These are phyloP conservation scores for Citrus medica DNA, from an alignment of 345 rosid genomes.

Conservation along the genomic window DNA sequence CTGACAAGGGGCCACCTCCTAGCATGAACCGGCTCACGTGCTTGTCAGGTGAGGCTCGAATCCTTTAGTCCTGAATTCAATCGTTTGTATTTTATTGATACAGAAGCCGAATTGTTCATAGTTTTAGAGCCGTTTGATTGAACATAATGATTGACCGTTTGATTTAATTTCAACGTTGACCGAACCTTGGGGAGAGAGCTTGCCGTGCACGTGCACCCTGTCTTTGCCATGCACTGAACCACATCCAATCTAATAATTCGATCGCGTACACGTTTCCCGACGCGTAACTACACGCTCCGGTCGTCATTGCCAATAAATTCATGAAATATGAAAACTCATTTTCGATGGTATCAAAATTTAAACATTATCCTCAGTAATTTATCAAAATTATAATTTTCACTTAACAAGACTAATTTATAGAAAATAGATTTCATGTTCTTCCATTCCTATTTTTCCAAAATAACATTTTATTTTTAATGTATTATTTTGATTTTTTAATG, in stretches of 20 bases:
- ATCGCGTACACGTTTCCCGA: not conserved
- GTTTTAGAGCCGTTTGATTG: not conserved
- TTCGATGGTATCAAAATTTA: too few relatives aligned
- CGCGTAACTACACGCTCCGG: not conserved
- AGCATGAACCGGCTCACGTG: not conserved
- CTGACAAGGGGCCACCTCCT: not conserved
- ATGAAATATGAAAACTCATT: too few relatives aligned
- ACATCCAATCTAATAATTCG: not conserved
- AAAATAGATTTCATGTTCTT: too few relatives aligned
- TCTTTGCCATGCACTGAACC: not conserved
- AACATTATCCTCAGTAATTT: too few relatives aligned
- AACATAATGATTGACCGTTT: not conserved
- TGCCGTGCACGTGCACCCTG: not conserved
- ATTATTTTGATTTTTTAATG: too few relatives aligned
- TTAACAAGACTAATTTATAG: too few relatives aligned
- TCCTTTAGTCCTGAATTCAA: not conserved
- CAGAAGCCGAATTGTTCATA: not conserved
- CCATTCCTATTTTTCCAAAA: too few relatives aligned
- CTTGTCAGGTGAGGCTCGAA: not conserved
- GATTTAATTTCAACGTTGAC: not conserved
- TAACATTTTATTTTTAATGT: too few relatives aligned
- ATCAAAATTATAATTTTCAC: too few relatives aligned
- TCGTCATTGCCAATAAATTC: not conserved
- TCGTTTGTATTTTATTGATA: not conserved
- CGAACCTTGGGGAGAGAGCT: not conserved